Evolutionary conservation across 306 rosid species (phyloP), one percentile per base, ranked within the genome.

Genomic region (Acacia acuminata): DNA sequence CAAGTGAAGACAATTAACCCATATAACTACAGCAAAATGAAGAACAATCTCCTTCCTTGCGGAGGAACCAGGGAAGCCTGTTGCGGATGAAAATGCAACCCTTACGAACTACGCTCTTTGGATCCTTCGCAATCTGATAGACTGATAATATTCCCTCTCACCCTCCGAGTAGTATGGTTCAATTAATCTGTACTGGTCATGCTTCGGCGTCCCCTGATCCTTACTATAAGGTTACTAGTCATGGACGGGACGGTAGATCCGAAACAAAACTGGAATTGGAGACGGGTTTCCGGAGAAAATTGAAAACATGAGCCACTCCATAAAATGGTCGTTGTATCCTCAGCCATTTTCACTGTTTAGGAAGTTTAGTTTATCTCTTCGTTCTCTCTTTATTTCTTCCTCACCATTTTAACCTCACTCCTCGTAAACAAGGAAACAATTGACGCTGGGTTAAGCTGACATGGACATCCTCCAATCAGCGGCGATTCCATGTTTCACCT

Each of bases 111-210:
- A 87, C 92, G 2, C 98, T 61, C 88, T 82, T 16, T 94, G 87
- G 77, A 36, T 93, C 98, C 65, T 90, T 85, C 89, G 91, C 83
- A 61, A 92, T 83, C 90, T 93, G 94, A 90, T 90, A n/a, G 65
- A 58, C 15, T 58, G 30, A 22, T 22, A 58, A 91, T 58, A 90
- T 81, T 88, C 88, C 93, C 68, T 89, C 32, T 87, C 92, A 42
- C 93, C 94, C 77, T 92, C 95, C 53, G 97, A 92, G 24, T 91
- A 96, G 67, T 96, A 90, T 32, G 91, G 84, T n/a, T 93, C 99
- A 65, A 82, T 51, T 10, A 94, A 90, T 80, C 91, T 97, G 71
- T 89, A 92, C 78, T 90, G 93, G 53, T 96, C 94, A 40, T 92
- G 88, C 48, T 88, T 97, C 1, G 82, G 86, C 94, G 92, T 87